phyloP scores from a whole-genome alignment of 805 yeast species.

The Candida loeiensis region DNA sequence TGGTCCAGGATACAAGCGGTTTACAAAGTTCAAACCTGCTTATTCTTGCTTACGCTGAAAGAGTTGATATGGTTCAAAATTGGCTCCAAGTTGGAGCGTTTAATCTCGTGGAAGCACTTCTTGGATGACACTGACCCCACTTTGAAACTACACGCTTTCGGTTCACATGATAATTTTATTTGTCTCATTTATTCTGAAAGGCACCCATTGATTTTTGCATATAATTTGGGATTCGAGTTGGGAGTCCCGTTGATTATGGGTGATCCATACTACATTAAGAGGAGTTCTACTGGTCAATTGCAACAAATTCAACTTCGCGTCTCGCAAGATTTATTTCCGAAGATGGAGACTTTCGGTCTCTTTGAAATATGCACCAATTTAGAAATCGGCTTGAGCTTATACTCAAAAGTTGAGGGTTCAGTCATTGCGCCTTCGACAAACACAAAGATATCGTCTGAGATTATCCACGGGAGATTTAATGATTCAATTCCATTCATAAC shows the following conservation, averaged over 20 bases:
- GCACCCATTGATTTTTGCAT: conserved; percentile 29
- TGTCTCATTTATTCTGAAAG: conserved; percentile 30
- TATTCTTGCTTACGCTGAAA: conserved; percentile 60
- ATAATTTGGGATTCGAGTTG: conserved; percentile 30
- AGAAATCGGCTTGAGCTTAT: conserved; percentile 13
- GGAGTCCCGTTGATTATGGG: conserved; percentile 34
- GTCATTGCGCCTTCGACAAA: not conserved
- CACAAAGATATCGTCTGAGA: not conserved
- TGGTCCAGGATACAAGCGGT: conserved; percentile 54
- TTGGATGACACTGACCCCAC: conserved; percentile 50
- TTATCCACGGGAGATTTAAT: not conserved
- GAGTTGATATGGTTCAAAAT: conserved; percentile 56
- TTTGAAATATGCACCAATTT: conserved; percentile 19
- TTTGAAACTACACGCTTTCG: conserved; percentile 34
- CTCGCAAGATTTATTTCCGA: not conserved
- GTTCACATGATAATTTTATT: conserved; percentile 16
- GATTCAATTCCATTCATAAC: not conserved
- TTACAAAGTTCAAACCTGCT: conserved; percentile 25
- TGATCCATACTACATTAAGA: conserved; percentile 32
- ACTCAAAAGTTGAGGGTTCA: conserved; percentile 1
- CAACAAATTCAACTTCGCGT: conserved; percentile 15
- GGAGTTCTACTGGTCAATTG: conserved; percentile 10
- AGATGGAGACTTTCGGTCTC: conserved; percentile 11
- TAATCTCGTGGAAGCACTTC: conserved; percentile 72
- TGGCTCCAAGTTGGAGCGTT: conserved; percentile 36